Conservation (phyloP, 2,329 filamentous ascomycete genomes). For the Aspergillus neoniger region DNA sequence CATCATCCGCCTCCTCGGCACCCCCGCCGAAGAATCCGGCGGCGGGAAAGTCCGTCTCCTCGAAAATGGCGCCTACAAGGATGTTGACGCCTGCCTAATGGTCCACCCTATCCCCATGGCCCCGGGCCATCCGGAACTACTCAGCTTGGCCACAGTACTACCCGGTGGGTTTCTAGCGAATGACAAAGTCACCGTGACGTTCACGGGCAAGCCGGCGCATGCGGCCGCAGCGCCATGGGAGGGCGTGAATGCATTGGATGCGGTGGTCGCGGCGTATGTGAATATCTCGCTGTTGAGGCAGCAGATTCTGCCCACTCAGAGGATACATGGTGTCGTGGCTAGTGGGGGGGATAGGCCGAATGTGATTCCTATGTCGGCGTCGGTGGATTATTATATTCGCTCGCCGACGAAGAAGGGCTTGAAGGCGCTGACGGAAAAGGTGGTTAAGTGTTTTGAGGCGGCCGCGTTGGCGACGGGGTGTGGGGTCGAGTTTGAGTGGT, state of each 20-base stretch:
- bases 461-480: conserved; percentile 37
- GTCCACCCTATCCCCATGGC: conserved; percentile 37
- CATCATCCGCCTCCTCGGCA: conserved; percentile 37
- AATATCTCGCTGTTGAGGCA: conserved; percentile 55
- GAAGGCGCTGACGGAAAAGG: conserved; percentile 27
- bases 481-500: conserved; percentile 32
- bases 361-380: conserved; percentile 56
- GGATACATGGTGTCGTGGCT: conserved; percentile 55
- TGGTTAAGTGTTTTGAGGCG: conserved; percentile 36
- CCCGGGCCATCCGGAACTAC: conserved; percentile 22
- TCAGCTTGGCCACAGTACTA: conserved; percentile 26
- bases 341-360: conserved; percentile 57
- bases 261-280: conserved; percentile 50
- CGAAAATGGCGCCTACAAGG: conserved; percentile 44
- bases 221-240: conserved; percentile 59
- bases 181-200: conserved; percentile 40
- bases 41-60: conserved; percentile 44
- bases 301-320: conserved; percentile 54
- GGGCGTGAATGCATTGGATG: conserved; percentile 61
- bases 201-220: conserved; percentile 56
- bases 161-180: conserved; percentile 34
- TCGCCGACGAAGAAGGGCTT: conserved; percentile 44
- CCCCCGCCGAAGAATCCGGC: conserved; percentile 38
- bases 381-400: conserved; percentile 49
- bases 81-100: conserved; percentile 45